Base-by-base conservation (phyloP, 148 eudicot species). In the Nepenthes mirabilis region DNA sequence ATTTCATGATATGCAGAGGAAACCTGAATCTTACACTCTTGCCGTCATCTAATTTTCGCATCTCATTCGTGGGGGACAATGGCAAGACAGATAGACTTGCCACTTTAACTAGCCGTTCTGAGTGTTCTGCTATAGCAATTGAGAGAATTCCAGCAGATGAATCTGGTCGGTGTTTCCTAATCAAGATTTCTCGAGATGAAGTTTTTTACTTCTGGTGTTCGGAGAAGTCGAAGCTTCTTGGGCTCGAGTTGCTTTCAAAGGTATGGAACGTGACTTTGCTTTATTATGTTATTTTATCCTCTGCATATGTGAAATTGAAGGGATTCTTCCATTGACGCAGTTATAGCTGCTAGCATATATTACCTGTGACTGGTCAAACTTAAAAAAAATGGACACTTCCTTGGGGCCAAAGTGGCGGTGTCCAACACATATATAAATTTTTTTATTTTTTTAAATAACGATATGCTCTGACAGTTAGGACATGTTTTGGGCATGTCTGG, bases 131-230 rank as follows among this genome's bases (percentile, higher is more conserved):
- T 60, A 74, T 83, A 37, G 72, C 56, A 47, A 76, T 88, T 64
- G 91, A 83, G 65, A 88, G 73, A 58, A 83, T 93, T 11, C 56
- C 70, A 2, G 82, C 87, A 6, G 98, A 93, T 72, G 77, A 65
- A 47, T 88, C 95, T 59, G 95, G 98, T 37, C 78, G 95, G 56
- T 93, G 94, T 35, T 93, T 93, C 68, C 51, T 79, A 13, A 45
- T 93, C 33, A 80, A 72, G 66, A 62, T 74, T 34, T 67, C 82
- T 40, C 77, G 65, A 49, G 67, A 68, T 34, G 76, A 73, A 48
- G 63, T 68, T 14, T 71, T 74, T 48, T 86, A 88, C 66, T 93
- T 82, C 75, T 93, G 98, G 98, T 86, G 90, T 69, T 82, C 94
- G 9, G 98, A 88, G 72, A 88, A 79, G 68, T 88, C 95, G 5